Evolutionary conservation across 73 alveolate genomes (phyloP), one percentile per base, ranked within the genome.

Genomic region (Tetrahymena malaccensis): DNA sequence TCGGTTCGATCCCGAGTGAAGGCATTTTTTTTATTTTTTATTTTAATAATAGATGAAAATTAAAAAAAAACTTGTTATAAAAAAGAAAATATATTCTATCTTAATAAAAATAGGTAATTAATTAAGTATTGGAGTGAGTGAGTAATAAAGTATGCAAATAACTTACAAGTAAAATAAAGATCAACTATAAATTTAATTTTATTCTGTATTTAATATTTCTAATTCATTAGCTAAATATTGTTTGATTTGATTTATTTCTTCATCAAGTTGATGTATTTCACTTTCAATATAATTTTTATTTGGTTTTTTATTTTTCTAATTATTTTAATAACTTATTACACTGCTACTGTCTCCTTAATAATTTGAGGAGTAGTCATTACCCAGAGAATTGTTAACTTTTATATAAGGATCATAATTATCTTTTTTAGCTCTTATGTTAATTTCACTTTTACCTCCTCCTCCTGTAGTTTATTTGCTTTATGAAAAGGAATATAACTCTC

Each of bases 1-100:
- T 70, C 89, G 89, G 89, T 70, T 70, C 89, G 89, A 70, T 70
- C 89, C 89, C 89, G 89, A 70, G 89, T 70, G 89, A 70, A 70
- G 89, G 89, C 89, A 70, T 70, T 70, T 70, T 70, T 70, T 70
- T 27, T 17, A 15, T 15, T 15, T 4, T 55, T 4, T 19, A 4
- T 3, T 5, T 19, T 19, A 4, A 55, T 9, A n/a, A n/a, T n/a
- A n/a, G n/a, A n/a, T n/a, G n/a, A n/a, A n/a, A n/a, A n/a, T n/a
- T n/a, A n/a, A n/a, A n/a, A n/a, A n/a, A n/a, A n/a, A n/a, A n/a
- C n/a, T n/a, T n/a, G n/a, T n/a, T n/a, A n/a, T n/a, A 35, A 35
- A 35, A 35, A 35, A 35, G 43, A 35, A 35, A 35, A n/a, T n/a
- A n/a, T n/a, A n/a, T n/a, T n/a, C n/a, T 35, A 6, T 35, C 6